Base-by-base conservation (phyloP, 2,329 filamentous ascomycete species). In the Sphaerulina vaccinii region DNA sequence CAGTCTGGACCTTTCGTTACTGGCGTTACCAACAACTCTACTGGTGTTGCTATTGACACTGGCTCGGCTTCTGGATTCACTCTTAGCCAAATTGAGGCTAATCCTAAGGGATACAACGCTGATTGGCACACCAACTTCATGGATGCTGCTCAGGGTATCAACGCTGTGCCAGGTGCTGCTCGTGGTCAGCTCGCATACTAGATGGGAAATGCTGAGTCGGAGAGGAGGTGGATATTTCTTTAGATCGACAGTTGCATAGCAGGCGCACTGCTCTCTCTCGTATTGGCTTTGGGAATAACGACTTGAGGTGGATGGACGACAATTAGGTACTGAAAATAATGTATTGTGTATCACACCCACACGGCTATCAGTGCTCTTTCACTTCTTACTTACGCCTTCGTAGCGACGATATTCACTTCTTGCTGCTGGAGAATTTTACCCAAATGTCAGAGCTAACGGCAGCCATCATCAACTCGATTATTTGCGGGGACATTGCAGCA, bases 101-200 rank as follows among this genome's bases (percentile, higher is more conserved):
- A 80, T 60, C 78, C 79, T 0, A 54, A 58, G 5, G 70, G 60
- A 10, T 82, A 81, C 72, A 80, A 80, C 62, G 71, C 76, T 32
- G 79, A 82, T 59, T 70, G 75, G 1, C 79, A 82, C 67, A 78
- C 78, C 5, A 72, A 65, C 56, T 82, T 81, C 71, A 80, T 80
- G 60, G 71, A 76, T 27, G 79, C 81, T 58, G 69, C 75, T 1
- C 79, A 82, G 66, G 78, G 78, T 3, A 72, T 65, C 56, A 62
- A 71, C 21, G 78, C 73, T 27, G 65, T 76, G 6, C 71, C 76
- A 23, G 79, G 79, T 52, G 79, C 77, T 44, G 73, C 79, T 27
- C 70, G 79, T 50, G 79, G 77, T 6, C 79, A 82, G 65, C 61
- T 78, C 42, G 66, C 60, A 32, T 58, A 54, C 27, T 48, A 40